phyloP scores from a whole-genome alignment of 2,329 filamentous ascomycete genomes.

The Diplocarpon mali region DNA sequence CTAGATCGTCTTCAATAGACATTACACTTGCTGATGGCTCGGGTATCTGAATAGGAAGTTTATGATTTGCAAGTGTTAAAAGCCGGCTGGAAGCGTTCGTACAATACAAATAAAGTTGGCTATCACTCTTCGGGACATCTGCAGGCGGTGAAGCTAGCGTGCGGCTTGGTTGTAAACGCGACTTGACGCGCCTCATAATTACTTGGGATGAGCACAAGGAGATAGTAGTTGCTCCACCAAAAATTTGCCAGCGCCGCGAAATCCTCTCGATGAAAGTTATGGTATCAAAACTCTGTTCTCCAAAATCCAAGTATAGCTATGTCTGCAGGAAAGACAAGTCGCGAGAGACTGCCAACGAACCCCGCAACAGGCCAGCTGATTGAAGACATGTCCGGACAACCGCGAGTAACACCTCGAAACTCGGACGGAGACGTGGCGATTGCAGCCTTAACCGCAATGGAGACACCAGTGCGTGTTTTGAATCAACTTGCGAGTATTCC shows the following conservation, averaged over 20 bases:
- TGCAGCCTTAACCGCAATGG: conserved; percentile 9
- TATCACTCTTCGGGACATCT: background rate
- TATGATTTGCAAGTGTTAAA: too few relatives aligned
- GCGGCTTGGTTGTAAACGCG: background rate
- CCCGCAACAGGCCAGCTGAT: background rate
- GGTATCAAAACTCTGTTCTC: too few relatives aligned
- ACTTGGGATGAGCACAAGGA: background rate
- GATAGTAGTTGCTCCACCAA: too few relatives aligned
- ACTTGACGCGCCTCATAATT: background rate
- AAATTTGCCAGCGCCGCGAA: too few relatives aligned
- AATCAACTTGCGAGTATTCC: conserved; percentile 21
- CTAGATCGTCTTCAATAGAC: conserved; percentile 18
- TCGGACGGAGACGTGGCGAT: conserved; percentile 14
- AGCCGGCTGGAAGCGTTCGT: background rate
- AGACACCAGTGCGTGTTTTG: conserved; percentile 22
- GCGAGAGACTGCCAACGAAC: background rate
- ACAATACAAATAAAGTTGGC: background rate
- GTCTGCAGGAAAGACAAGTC: conserved; percentile 2
- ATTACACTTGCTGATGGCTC: conserved; percentile 10
- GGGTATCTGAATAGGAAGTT: too few relatives aligned
- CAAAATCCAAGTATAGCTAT: background rate
- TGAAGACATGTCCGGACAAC: conserved; percentile 2
- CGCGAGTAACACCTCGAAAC: conserved; percentile 20
- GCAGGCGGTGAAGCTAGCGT: conserved; percentile 4
- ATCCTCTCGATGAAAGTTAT: too few relatives aligned